These are phyloP conservation scores for Salix suchowensis DNA, from an alignment of 345 rosid genomes.

Conservation along the genomic window DNA sequence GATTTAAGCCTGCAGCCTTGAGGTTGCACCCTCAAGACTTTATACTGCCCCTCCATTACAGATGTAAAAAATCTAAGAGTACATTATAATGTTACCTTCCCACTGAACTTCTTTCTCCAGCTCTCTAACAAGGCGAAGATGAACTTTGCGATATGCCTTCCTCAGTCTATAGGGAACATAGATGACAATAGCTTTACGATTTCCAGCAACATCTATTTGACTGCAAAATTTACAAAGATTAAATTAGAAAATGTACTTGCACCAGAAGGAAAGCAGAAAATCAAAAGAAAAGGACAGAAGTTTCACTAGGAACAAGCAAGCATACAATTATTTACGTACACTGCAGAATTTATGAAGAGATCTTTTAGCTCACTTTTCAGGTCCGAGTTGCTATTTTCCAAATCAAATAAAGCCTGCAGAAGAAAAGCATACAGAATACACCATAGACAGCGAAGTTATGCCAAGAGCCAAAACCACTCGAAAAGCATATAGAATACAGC, in stretches of 20 bases:
- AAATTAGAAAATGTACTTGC: background rate
- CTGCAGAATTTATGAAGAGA: slow-evolving; percentile 65
- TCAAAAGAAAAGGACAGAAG: background rate
- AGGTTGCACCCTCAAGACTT: background rate
- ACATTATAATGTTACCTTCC: slow-evolving; percentile 43
- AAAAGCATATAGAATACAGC: background rate
- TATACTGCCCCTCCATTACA: background rate
- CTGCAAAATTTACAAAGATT: slow-evolving; percentile 30
- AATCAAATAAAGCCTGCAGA: slow-evolving; percentile 66
- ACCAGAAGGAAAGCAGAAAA: background rate
- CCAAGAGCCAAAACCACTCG: background rate
- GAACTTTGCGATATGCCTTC: slow-evolving; percentile 82
- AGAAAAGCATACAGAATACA: background rate
- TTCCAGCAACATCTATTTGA: slow-evolving; percentile 65
- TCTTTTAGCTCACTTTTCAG: slow-evolving; percentile 77
- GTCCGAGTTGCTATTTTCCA: slow-evolving; percentile 73
- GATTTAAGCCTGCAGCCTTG: background rate
- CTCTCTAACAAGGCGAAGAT: slow-evolving; percentile 78
- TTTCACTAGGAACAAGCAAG: background rate
- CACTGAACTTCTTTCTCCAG: slow-evolving; percentile 94
- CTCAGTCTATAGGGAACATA: slow-evolving; percentile 77
- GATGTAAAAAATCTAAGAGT: background rate
- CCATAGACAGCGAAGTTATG: background rate
- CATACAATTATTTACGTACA: background rate
- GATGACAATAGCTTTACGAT: slow-evolving; percentile 77